Conservation (phyloP, 2,329 filamentous ascomycete species). For the Pseudocercospora cruenta region DNA sequence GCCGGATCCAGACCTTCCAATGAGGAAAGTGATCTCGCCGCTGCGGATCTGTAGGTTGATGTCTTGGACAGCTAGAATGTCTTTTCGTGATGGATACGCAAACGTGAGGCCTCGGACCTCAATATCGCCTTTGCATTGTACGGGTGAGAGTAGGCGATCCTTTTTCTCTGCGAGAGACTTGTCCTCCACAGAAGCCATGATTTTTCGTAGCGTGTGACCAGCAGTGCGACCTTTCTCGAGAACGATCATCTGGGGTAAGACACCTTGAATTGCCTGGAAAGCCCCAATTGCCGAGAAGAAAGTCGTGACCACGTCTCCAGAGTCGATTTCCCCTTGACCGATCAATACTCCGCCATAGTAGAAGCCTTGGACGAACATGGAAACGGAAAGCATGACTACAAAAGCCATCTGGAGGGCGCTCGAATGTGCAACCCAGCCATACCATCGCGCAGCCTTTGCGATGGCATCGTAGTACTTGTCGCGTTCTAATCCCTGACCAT, state of each 20-base stretch:
- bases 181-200: constrained; percentile 45
- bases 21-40: constrained; percentile 75
- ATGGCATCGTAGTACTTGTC: constrained; percentile 66
- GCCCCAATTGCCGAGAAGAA: constrained; percentile 83
- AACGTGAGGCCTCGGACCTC: constrained; percentile 64
- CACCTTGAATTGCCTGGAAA: constrained; percentile 72
- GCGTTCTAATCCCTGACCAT: constrained; percentile 71
- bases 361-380: constrained; percentile 85
- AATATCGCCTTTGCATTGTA: constrained; percentile 66
- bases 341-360: constrained; percentile 81
- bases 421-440: constrained; percentile 68
- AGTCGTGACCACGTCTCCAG: constrained; percentile 75
- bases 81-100: constrained; percentile 73
- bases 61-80: constrained; percentile 61
- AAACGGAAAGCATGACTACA: constrained; percentile 72
- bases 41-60: constrained; percentile 71
- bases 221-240: constrained; percentile 80
- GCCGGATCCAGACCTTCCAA: constrained; percentile 86
- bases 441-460: constrained; percentile 63
- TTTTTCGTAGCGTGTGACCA: constrained; percentile 61
- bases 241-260: constrained; percentile 76
- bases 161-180: constrained; percentile 22
- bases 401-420: constrained; percentile 74
- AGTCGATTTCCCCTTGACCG: constrained; percentile 57
- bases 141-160: constrained; percentile 31